These are phyloP conservation scores for Moricandia arvensis DNA, from an alignment of 345 rosid genomes.

Conservation along the genomic window DNA sequence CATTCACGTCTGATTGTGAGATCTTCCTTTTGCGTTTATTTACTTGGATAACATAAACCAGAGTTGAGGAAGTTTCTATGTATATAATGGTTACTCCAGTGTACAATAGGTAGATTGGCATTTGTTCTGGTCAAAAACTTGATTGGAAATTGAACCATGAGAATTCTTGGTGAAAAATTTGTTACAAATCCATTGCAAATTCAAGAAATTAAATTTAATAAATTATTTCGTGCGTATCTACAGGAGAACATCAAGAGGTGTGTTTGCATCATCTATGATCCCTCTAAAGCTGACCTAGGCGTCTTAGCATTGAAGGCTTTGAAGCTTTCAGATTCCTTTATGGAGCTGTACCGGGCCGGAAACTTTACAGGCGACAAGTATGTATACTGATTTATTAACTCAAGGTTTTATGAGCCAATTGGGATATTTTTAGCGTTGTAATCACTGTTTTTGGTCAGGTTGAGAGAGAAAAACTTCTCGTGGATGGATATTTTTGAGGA, in stretches of 20 bases:
- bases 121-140: neutral
- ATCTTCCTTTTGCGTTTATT: neutral
- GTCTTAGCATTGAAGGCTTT: conserved; percentile 93
- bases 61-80: neutral
- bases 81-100: neutral
- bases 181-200: neutral
- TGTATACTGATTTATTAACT: conserved; percentile 15
- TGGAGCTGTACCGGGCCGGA: conserved; percentile 79
- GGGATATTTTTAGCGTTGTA: conserved; percentile 4
- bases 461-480: conserved; percentile 97
- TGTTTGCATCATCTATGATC: conserved; percentile 97
- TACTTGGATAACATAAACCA: neutral
- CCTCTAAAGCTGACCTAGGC: conserved; percentile 88
- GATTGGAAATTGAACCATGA: neutral
- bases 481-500: conserved; percentile 99
- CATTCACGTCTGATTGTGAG: neutral
- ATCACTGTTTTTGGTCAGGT: conserved; percentile 42
- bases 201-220: neutral
- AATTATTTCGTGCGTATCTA: neutral
- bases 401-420: neutral
- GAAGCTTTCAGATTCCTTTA: conserved; percentile 96
- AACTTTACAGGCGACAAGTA: conserved; percentile 97
- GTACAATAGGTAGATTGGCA: neutral
- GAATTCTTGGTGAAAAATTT: neutral
- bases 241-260: conserved; percentile 96